A percentile compares a stretch with the other conserved stretches of the same genome.
These are phyloP conservation scores for Xylariaceae sp. DNA, from an alignment of 2,329 filamentous ascomycete species.

Conservation along the genomic window DNA sequence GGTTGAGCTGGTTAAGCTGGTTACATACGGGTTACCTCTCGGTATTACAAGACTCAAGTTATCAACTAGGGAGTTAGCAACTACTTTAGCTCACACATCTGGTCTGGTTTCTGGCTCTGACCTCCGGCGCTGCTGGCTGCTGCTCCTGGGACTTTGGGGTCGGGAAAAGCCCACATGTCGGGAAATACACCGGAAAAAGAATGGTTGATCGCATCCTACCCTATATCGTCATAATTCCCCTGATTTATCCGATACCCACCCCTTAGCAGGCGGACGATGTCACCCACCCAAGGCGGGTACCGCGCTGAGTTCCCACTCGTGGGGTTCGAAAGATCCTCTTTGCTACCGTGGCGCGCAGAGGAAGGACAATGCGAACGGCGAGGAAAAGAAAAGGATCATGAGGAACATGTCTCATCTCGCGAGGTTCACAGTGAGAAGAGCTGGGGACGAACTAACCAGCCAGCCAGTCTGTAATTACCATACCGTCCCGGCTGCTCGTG, in stretches of 20 bases:
- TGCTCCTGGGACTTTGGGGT: neutral
- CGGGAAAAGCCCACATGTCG: neutral
- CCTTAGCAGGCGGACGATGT: neutral
- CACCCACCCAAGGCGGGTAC: neutral
- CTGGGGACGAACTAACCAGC: too few species aligned
- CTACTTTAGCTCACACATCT: too few species aligned
- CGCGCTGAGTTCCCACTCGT: neutral
- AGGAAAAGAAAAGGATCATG: neutral
- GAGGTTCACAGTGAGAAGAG: too few species aligned
- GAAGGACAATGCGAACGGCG: neutral
- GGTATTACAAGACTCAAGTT: too few species aligned
- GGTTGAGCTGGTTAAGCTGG: too few species aligned
- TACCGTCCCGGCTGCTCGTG: too few species aligned
- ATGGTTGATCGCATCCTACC: neutral
- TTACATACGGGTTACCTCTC: too few species aligned
- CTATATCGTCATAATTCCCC: neutral
- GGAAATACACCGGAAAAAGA: neutral
- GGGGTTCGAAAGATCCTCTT: neutral
- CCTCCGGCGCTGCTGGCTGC: too few species aligned
- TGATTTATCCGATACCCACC: neutral
- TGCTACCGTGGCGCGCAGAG: neutral
- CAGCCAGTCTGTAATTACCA: too few species aligned
- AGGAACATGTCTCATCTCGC: neutral
- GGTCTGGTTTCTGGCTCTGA: too few species aligned
- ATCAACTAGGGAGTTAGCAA: too few species aligned